Percentiles rank a stretch among this genome's conserved stretches.
Conservation (phyloP, 2,329 filamentous ascomycete species). For the Colletotrichum sp. region DNA sequence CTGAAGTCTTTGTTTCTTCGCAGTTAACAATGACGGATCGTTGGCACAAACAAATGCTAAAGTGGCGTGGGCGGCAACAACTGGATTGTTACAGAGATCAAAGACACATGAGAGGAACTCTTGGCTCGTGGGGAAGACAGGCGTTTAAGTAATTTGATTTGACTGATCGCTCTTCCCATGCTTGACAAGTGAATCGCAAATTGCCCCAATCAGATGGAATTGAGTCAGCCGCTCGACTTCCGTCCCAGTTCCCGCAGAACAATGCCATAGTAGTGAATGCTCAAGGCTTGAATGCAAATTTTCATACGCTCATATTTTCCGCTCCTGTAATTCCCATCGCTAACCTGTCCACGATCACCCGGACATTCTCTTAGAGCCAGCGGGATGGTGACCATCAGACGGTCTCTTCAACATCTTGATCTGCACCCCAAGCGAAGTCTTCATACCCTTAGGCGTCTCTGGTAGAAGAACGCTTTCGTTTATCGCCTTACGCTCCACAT, state of each 20-base stretch:
- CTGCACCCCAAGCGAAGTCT: background rate
- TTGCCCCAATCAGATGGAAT: background rate
- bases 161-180: background rate
- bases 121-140: fast-evolving
- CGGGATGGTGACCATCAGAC: background rate
- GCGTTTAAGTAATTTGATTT: background rate
- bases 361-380: background rate
- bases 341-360: background rate
- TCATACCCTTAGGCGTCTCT: background rate
- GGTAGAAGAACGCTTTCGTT: background rate
- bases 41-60: background rate
- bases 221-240: fast-evolving
- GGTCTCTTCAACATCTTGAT: background rate
- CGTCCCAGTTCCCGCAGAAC: background rate
- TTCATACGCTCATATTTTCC: background rate
- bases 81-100: background rate
- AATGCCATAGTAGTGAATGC: background rate
- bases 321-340: background rate
- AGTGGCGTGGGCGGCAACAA: fast-evolving
- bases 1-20: background rate
- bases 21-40: background rate
- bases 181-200: background rate
- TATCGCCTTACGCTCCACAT: background rate
- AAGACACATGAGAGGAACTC: fast-evolving
- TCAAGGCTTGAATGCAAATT: background rate